Evolutionary conservation across 176 grass and related monocot genomes (phyloP).

Genomic region (Typha latifolia): DNA sequence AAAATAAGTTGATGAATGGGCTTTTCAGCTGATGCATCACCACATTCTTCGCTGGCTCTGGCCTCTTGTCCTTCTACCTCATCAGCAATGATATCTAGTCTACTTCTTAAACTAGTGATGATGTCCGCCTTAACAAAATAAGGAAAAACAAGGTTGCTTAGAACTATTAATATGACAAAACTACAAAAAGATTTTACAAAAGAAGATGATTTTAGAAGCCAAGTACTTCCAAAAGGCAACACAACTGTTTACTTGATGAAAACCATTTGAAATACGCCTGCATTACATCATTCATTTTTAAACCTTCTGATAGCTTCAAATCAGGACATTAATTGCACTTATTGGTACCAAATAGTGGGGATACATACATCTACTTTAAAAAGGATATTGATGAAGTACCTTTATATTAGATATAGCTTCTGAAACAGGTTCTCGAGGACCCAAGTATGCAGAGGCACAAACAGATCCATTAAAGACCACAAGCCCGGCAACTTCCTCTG

Average conservation of each 20-base stretch:
- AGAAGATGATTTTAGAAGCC: not conserved
- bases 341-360: no score
- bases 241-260: not conserved
- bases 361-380: not conserved
- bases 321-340: no score
- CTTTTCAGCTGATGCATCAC: slow-evolving; percentile 34
- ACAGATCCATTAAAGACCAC: slow-evolving; percentile 65
- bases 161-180: not conserved
- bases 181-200: not conserved
- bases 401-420: slow-evolving; percentile 94
- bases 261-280: not conserved
- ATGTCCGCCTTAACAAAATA: slow-evolving; percentile 47
- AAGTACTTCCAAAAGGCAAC: not conserved
- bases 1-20: slow-evolving; percentile 38
- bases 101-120: slow-evolving; percentile 56
- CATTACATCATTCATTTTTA: no score
- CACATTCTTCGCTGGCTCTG: slow-evolving; percentile 5
- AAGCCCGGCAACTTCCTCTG: slow-evolving; percentile 61
- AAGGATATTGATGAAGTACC: slow-evolving; percentile 27
- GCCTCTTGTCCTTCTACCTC: slow-evolving; percentile 47
- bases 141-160: slow-evolving; percentile 6
- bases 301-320: no score
- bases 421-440: slow-evolving; percentile 59
- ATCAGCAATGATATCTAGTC: slow-evolving; percentile 72
- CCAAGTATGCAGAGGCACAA: slow-evolving; percentile 59